phyloP scores from a whole-genome alignment of 1,284 basidiomycete species.

The Cryptococcus sp. region DNA sequence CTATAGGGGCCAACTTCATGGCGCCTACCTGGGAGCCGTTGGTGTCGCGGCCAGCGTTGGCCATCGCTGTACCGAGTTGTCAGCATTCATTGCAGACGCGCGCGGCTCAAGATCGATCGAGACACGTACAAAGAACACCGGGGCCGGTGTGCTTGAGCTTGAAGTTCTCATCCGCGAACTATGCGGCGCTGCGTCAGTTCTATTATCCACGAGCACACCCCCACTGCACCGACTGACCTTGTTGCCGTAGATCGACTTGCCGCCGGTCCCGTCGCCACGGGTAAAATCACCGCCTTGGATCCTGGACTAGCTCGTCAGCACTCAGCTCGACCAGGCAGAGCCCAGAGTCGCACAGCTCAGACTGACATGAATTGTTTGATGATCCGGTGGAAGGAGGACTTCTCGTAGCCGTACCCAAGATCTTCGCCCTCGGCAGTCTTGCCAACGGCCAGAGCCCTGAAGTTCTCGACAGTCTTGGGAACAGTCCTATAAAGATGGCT shows the following conservation, averaged over 20 bases:
- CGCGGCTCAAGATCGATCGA: not conserved
- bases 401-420: slow-evolving; percentile 69
- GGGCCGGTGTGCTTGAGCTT: slow-evolving; percentile 81
- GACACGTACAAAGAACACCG: slow-evolving; percentile 62
- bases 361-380: slow-evolving; percentile 66
- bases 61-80: slow-evolving; percentile 62
- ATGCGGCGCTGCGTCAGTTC: not conserved
- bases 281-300: slow-evolving; percentile 72
- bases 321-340: not conserved
- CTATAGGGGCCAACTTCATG: not conserved
- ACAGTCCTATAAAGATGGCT: slow-evolving; percentile 61
- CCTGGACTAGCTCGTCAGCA: slow-evolving; percentile 37
- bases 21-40: slow-evolving; percentile 43
- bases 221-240: slow-evolving; percentile 23
- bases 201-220: not conserved
- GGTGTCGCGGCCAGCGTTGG: slow-evolving; percentile 65
- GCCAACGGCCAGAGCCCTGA: slow-evolving; percentile 66
- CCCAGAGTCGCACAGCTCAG: not conserved
- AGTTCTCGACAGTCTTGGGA: slow-evolving; percentile 67
- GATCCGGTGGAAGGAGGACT: slow-evolving; percentile 66
- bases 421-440: slow-evolving; percentile 71
- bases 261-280: slow-evolving; percentile 61
- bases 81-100: slow-evolving; percentile 3
- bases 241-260: slow-evolving; percentile 60
- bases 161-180: slow-evolving; percentile 75